Conservation (phyloP, 495 filamentous ascomycete species). For the Aspergillus sclerotioniger region DNA sequence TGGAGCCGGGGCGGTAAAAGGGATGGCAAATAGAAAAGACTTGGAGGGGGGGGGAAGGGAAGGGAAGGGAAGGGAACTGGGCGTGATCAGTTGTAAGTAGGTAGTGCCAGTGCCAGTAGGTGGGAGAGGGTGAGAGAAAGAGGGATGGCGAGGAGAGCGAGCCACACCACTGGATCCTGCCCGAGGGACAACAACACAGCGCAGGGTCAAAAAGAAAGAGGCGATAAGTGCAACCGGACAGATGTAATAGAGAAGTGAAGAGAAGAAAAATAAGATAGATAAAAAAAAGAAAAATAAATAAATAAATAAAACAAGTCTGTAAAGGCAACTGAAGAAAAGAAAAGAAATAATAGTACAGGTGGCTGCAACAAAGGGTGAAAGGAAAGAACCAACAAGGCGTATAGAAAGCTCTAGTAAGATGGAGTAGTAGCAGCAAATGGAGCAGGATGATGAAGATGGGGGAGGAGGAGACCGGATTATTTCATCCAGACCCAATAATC, state of each 20-base stretch:
- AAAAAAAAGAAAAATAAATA: too few relatives aligned
- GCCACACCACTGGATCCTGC: too few relatives aligned
- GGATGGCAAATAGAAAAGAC: slow-evolving; percentile 1
- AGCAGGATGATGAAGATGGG: not conserved
- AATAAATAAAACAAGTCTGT: too few relatives aligned
- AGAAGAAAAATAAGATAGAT: too few relatives aligned
- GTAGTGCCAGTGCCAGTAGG: too few relatives aligned
- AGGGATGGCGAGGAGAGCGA: not conserved
- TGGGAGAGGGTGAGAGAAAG: not conserved
- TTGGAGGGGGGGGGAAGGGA: slow-evolving; percentile 7
- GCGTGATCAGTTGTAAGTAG: too few relatives aligned
- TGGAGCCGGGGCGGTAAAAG: slow-evolving; percentile 16
- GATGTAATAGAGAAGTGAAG: too few relatives aligned
- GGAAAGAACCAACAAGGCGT: not conserved
- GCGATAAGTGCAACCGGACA: not conserved
- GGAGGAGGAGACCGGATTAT: slow-evolving; percentile 7
- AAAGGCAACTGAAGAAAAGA: too few relatives aligned
- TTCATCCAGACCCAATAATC: slow-evolving; percentile 4
- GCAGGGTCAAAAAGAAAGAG: not conserved
- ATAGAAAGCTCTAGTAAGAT: not conserved
- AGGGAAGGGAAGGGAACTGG: slow-evolving; percentile 1
- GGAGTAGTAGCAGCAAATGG: not conserved
- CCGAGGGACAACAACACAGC: not conserved
- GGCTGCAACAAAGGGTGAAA: not conserved
- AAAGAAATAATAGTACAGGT: too few relatives aligned